These are phyloP conservation scores for Pyrus betulifolia DNA, from an alignment of 306 rosid genomes.

Conservation along the genomic window DNA sequence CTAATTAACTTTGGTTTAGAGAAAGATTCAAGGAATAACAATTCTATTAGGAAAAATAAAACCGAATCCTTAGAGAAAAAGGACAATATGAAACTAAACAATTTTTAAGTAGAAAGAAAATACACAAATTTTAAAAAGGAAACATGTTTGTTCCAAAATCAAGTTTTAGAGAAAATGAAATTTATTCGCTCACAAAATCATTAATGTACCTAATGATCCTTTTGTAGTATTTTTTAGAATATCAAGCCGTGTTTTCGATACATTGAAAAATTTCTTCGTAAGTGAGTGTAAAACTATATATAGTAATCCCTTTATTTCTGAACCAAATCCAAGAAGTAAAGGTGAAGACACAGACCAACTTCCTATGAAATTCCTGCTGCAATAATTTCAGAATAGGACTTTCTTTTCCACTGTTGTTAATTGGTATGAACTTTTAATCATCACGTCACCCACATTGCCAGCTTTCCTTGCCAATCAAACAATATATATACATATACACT, in stretches of 20 bases:
- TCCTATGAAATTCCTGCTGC: slow-evolving; percentile 1
- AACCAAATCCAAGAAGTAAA: slow-evolving; percentile 1
- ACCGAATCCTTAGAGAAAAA: not conserved
- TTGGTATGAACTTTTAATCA: not conserved
- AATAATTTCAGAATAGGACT: not conserved
- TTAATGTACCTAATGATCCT: too few relatives aligned
- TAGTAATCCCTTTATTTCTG: not conserved
- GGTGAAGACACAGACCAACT: slow-evolving; percentile 10
- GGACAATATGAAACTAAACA: not conserved
- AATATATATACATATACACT: not conserved
- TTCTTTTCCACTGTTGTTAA: not conserved
- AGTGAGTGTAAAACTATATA: not conserved
- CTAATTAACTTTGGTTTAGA: not conserved
- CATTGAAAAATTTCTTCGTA: not conserved
- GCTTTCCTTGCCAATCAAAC: slow-evolving; percentile 16
- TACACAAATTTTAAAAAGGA: not conserved
- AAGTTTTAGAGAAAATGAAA: too few relatives aligned
- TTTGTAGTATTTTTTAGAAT: too few relatives aligned
- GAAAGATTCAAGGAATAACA: not conserved
- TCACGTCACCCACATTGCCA: slow-evolving; percentile 4
- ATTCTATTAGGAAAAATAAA: too few relatives aligned
- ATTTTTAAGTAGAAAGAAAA: not conserved
- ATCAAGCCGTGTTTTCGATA: too few relatives aligned
- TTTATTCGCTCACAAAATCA: too few relatives aligned
- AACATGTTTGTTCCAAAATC: too few relatives aligned